These are phyloP conservation scores for Pholiota adiposa DNA, from an alignment of 1,284 basidiomycete species.

Conservation along the genomic window DNA sequence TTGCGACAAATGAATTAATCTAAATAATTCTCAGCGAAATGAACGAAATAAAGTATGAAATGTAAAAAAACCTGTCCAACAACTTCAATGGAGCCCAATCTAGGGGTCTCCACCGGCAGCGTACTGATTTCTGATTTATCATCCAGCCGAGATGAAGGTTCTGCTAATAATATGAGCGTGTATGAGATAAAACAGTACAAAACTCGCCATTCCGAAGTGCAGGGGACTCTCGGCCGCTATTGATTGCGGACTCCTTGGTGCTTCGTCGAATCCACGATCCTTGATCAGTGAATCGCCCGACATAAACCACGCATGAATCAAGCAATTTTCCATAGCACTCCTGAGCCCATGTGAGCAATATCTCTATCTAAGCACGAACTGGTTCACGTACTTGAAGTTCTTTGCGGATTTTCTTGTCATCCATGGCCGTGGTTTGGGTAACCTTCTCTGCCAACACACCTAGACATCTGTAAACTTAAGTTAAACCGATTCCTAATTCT, in stretches of 20 bases:
- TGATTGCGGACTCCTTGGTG: slow-evolving; percentile 57
- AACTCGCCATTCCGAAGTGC: slow-evolving; percentile 51
- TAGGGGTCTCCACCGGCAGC: slow-evolving; percentile 44
- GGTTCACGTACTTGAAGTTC: slow-evolving; percentile 78
- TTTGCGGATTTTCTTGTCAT: slow-evolving; percentile 87
- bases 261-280: slow-evolving; percentile 80
- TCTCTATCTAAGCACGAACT: not conserved
- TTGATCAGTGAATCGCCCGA: slow-evolving; percentile 77
- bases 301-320: slow-evolving; percentile 78
- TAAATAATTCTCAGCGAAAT: slow-evolving; percentile 28
- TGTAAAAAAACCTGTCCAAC: slow-evolving; percentile 50
- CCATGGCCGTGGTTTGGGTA: slow-evolving; percentile 85
- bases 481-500: not conserved
- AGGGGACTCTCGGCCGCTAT: slow-evolving; percentile 75
- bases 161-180: slow-evolving; percentile 22
- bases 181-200: not conserved
- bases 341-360: slow-evolving; percentile 35
- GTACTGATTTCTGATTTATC: slow-evolving; percentile 59
- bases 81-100: slow-evolving; percentile 50
- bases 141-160: slow-evolving; percentile 36
- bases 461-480: slow-evolving; percentile 62
- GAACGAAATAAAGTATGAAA: not conserved
- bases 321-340: slow-evolving; percentile 88
- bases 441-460: slow-evolving; percentile 84
- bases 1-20: slow-evolving; percentile 80